These are phyloP conservation scores for Euryodendron excelsum DNA, from an alignment of 148 eudicot genomes.

Conservation along the genomic window DNA sequence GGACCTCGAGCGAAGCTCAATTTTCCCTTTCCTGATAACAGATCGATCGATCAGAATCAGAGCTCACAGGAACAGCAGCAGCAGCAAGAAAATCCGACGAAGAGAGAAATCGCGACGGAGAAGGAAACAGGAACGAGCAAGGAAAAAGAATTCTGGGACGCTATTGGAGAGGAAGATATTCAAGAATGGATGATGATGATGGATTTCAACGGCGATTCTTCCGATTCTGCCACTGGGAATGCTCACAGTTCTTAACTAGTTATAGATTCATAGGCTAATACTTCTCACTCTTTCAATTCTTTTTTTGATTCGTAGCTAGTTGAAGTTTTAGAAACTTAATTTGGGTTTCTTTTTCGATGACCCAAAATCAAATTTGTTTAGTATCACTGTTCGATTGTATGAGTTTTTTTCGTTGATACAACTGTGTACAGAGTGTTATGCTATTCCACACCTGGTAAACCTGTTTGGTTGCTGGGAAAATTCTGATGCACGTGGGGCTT, in stretches of 20 bases:
- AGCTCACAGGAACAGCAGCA: not conserved
- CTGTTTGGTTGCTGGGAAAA: too few species aligned
- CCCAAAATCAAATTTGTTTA: too few species aligned
- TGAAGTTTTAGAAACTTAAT: not conserved
- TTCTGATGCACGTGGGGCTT: too few species aligned
- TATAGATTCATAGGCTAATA: not conserved
- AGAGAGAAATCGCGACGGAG: not conserved
- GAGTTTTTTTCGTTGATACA: too few species aligned
- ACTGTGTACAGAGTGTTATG: too few species aligned
- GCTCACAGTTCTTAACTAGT: not conserved
- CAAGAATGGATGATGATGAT: constrained; percentile 31
- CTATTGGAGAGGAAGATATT: constrained; percentile 25
- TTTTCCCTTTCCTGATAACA: constrained; percentile 31
- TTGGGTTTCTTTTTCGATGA: too few species aligned
- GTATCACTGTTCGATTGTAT: too few species aligned
- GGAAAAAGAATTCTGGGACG: constrained; percentile 25
- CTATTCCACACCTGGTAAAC: too few species aligned
- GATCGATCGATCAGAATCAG: not conserved
- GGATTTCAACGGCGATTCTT: constrained; percentile 20
- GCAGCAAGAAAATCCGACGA: not conserved
- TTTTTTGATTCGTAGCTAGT: not conserved
- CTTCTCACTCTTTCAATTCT: too few species aligned
- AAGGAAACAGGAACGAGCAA: not conserved
- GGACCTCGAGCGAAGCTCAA: constrained; percentile 43
- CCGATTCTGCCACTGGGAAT: constrained; percentile 22